A percentile compares a stretch with the other conserved stretches of the same genome.
Conservation (phyloP, 768 basidiomycete genomes). For the Suillus tomentosus region DNA sequence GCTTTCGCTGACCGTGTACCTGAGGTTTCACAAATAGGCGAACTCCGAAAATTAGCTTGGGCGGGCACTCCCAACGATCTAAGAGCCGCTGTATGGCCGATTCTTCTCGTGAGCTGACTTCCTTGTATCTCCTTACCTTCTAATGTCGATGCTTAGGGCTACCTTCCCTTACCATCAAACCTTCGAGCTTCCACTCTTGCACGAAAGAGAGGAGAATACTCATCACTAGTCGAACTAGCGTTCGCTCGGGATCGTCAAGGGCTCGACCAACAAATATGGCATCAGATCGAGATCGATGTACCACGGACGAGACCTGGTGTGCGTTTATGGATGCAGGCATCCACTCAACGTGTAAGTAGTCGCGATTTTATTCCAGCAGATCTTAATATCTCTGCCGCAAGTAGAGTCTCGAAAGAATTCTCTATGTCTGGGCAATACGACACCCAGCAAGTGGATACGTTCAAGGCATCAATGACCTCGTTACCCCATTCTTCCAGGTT, state of each 20-base stretch:
- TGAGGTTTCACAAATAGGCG: conserved; percentile 47
- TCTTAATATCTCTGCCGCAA: conserved; percentile 22
- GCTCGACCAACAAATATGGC: conserved; percentile 97
- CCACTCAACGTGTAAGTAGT: conserved; percentile 79
- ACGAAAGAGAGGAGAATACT: conserved; percentile 91
- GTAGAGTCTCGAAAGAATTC: conserved; percentile 89
- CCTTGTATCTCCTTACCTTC: conserved; percentile 4
- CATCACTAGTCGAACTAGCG: conserved; percentile 83
- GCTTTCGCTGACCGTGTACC: conserved; percentile 13
- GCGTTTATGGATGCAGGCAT: conserved; percentile 84
- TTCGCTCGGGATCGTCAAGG: conserved; percentile 85
- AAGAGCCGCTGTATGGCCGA: conserved; percentile 91
- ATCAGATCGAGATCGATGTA: conserved; percentile 98
- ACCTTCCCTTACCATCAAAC: conserved; percentile 82
- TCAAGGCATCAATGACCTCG: conserved; percentile 98
- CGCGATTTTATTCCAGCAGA: not conserved
- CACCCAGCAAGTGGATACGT: conserved; percentile 99
- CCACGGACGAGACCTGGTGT: conserved; percentile 94
- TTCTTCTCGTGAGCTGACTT: conserved; percentile 70
- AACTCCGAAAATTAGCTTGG: conserved; percentile 92
- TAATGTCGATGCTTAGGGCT: conserved; percentile 61
- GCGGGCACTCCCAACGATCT: conserved; percentile 88
- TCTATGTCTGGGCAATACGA: conserved; percentile 99
- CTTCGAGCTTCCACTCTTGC: conserved; percentile 75
- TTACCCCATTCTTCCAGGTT: conserved; percentile 96